These are phyloP conservation scores for Aspergillus heteromorphus DNA, from an alignment of 495 filamentous ascomycete genomes.

Conservation along the genomic window DNA sequence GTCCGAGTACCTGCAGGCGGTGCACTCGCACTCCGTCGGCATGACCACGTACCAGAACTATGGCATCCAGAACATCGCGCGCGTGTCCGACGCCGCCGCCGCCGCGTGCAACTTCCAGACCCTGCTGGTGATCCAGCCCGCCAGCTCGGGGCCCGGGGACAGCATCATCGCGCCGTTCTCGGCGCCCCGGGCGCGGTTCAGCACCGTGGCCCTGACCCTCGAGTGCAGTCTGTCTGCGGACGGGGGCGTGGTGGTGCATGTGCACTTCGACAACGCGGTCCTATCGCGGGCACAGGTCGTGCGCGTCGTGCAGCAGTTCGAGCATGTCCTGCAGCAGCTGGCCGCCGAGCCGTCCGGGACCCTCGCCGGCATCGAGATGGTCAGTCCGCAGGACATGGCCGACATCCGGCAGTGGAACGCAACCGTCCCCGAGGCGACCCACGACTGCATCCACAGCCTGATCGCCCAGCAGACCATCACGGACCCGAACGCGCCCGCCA, in stretches of 20 bases:
- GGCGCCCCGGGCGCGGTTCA: slow-evolving; percentile 11
- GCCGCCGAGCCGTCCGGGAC: background rate
- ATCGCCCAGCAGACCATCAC: slow-evolving; percentile 14
- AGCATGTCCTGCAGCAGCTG: slow-evolving; percentile 14
- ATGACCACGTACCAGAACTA: slow-evolving; percentile 52
- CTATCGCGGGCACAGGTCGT: slow-evolving; percentile 3
- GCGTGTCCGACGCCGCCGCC: slow-evolving; percentile 41
- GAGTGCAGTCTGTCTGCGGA: slow-evolving; percentile 13
- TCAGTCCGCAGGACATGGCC: slow-evolving; percentile 11
- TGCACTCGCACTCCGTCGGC: slow-evolving; percentile 42
- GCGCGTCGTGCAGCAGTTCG: slow-evolving; percentile 18
- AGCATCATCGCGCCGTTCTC: slow-evolving; percentile 9
- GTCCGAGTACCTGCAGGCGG: slow-evolving; percentile 27
- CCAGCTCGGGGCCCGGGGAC: slow-evolving; percentile 37
- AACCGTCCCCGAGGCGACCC: slow-evolving; percentile 8
- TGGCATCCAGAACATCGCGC: slow-evolving; percentile 54
- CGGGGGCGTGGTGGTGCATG: slow-evolving; percentile 2
- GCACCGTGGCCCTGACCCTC: slow-evolving; percentile 14
- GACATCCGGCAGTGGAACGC: slow-evolving; percentile 20
- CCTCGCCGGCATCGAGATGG: slow-evolving; percentile 11
- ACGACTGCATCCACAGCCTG: slow-evolving; percentile 26
- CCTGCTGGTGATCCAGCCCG: slow-evolving; percentile 44
- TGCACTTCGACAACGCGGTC: slow-evolving; percentile 14
- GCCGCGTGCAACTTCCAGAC: slow-evolving; percentile 51
- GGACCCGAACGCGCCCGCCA: slow-evolving; percentile 16